These are phyloP conservation scores for Penicillium sp. DNA, from an alignment of 2,329 filamentous ascomycete species.

Conservation along the genomic window DNA sequence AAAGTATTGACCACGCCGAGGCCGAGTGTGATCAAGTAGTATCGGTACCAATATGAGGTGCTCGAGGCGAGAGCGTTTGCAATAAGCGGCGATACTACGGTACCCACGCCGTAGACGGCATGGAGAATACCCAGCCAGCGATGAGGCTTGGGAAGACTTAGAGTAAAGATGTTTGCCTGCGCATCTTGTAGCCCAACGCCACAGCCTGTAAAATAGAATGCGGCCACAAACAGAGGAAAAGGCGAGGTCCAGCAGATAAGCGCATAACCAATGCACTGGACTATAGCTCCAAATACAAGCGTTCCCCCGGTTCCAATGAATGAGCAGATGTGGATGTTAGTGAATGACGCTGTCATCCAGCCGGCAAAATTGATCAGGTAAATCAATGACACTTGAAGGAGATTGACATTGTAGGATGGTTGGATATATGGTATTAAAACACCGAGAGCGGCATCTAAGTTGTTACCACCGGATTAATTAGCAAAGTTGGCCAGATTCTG, in stretches of 20 bases:
- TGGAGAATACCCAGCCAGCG: constrained; percentile 31
- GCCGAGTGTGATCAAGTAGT: constrained; percentile 26
- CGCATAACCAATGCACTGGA: constrained; percentile 29
- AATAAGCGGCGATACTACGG: constrained; percentile 27
- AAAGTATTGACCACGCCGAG: constrained; percentile 23
- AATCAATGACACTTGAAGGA: constrained; percentile 29
- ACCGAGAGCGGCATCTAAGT: constrained; percentile 28
- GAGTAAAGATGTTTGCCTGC: constrained; percentile 28
- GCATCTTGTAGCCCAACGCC: constrained; percentile 29
- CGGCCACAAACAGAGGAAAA: constrained; percentile 26
- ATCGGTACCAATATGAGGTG: constrained; percentile 28
- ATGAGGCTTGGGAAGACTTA: constrained; percentile 28
- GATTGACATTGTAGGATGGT: constrained; percentile 28
- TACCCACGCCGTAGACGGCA: constrained; percentile 30
- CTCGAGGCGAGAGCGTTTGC: constrained; percentile 29
- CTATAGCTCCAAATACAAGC: constrained; percentile 24
- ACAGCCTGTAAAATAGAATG: constrained; percentile 31
- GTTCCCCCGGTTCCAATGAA: constrained; percentile 30
- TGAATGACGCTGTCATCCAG: constrained; percentile 28
- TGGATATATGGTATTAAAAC: constrained; percentile 33
- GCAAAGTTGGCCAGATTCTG: no score
- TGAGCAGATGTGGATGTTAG: constrained; percentile 33
- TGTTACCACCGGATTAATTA: background rate
- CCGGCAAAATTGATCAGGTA: constrained; percentile 31
- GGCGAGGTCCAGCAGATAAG: constrained; percentile 31